Conservation (phyloP, 1,284 basidiomycete species). For the Moniliophthora roreri region DNA sequence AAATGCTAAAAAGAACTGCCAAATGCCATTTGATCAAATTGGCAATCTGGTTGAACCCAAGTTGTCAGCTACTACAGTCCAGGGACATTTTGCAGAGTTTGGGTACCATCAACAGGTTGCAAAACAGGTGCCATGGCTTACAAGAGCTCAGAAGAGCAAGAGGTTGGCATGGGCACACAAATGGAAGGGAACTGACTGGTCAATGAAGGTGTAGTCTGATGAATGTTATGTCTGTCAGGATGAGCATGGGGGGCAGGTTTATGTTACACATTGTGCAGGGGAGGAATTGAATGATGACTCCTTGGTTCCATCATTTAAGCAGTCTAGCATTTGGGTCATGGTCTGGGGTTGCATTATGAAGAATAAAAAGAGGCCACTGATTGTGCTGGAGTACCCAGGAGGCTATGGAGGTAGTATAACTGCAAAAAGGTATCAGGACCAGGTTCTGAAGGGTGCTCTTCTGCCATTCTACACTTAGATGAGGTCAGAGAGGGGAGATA, state of each 20-base stretch:
- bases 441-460: constrained; percentile 21
- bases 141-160: constrained; percentile 13
- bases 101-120: constrained; percentile 23
- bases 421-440: constrained; percentile 19
- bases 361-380: constrained; percentile 20
- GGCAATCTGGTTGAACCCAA: constrained; percentile 14
- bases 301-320: constrained; percentile 13
- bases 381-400: constrained; percentile 25
- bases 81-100: constrained; percentile 11
- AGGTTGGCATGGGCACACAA: constrained; percentile 19
- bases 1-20: constrained; percentile 9
- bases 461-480: constrained; percentile 16
- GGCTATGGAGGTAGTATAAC: constrained; percentile 25
- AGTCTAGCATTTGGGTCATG: constrained; percentile 8
- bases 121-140: constrained; percentile 21
- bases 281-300: constrained; percentile 14
- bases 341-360: constrained; percentile 20
- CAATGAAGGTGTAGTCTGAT: constrained; percentile 19
- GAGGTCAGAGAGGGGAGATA: constrained; percentile 1
- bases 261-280: constrained; percentile 13
- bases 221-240: constrained; percentile 21
- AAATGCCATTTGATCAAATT: constrained; percentile 18
- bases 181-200: constrained; percentile 7
- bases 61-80: constrained; percentile 16
- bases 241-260: constrained; percentile 17